Conservation (phyloP, 73 alveolate species). For the Paramecium sonneborni region DNA sequence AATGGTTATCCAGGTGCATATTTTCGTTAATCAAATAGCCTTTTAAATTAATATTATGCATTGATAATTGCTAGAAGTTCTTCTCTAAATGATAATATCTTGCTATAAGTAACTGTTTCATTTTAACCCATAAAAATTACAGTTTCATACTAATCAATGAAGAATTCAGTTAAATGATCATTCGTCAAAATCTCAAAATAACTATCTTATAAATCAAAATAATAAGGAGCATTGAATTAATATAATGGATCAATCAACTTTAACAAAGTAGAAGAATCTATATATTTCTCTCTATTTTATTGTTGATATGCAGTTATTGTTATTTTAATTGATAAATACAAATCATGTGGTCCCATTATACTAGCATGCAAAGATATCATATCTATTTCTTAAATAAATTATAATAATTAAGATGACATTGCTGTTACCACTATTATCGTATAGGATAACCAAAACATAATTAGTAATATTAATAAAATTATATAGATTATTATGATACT, state of each 20-base stretch:
- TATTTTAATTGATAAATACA: not conserved
- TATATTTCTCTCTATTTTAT: not conserved
- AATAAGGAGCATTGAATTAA: not conserved
- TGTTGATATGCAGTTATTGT: slow-evolving; percentile 36
- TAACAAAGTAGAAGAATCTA: not conserved
- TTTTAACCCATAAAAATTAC: slow-evolving; percentile 19
- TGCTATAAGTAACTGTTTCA: not conserved
- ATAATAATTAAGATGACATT: not conserved
- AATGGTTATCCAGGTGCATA: not conserved
- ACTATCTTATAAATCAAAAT: not conserved
- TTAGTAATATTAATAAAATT: not conserved
- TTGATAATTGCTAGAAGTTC: not conserved
- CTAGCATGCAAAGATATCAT: slow-evolving; percentile 34
- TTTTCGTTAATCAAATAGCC: not conserved
- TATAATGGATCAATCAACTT: slow-evolving; percentile 33
- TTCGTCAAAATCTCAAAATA: not conserved
- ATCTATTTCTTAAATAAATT: slow-evolving; percentile 11
- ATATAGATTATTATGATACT: not conserved
- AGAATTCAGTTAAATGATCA: not conserved
- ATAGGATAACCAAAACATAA: not conserved
- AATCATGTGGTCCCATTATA: slow-evolving; percentile 52
- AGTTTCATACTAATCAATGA: not conserved
- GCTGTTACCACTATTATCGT: not conserved
- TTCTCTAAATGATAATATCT: not conserved
- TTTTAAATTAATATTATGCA: not conserved